A percentile compares a stretch with the other conserved stretches of the same genome.
Conservation (phyloP, 441 rosid species). For the Erodium texanum region DNA sequence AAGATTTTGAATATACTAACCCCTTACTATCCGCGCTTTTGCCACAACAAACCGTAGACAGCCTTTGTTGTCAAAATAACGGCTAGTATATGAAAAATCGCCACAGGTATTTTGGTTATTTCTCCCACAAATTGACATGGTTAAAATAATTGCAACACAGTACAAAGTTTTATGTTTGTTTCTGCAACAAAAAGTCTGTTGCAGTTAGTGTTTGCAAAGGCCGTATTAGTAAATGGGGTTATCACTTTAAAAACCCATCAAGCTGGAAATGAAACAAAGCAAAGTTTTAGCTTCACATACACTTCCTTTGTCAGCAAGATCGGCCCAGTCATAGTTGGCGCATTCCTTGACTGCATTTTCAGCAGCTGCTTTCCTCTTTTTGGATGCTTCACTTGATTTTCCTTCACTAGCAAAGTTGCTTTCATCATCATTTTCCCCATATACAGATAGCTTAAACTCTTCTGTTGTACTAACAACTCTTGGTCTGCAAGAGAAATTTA, state of each 20-base stretch:
- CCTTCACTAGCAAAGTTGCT: constrained; percentile 28
- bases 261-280: constrained; percentile 5
- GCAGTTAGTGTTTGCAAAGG: no score
- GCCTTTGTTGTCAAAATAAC: no score
- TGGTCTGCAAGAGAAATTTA: constrained; percentile 33
- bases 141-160: no score
- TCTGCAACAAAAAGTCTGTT: no score
- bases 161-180: no score
- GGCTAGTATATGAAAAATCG: no score
- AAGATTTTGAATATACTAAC: no score
- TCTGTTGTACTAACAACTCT: constrained; percentile 55
- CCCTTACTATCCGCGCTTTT: no score
- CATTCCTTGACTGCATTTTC: constrained; percentile 39
- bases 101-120: no score
- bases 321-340: constrained; percentile 54
- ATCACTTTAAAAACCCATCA: neutral
- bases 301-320: constrained; percentile 73
- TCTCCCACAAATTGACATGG: no score
- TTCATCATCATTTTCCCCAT: constrained; percentile 55
- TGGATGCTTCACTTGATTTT: constrained; percentile 41
- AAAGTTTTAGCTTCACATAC: constrained; percentile 42
- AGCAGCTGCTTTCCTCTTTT: constrained; percentile 53
- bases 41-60: no score
- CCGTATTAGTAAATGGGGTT: no score
- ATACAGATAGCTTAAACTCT: constrained; percentile 64